Base-by-base conservation (phyloP, 192 early-diverging fungal genomes). In the Neocallimastix lanati region DNA sequence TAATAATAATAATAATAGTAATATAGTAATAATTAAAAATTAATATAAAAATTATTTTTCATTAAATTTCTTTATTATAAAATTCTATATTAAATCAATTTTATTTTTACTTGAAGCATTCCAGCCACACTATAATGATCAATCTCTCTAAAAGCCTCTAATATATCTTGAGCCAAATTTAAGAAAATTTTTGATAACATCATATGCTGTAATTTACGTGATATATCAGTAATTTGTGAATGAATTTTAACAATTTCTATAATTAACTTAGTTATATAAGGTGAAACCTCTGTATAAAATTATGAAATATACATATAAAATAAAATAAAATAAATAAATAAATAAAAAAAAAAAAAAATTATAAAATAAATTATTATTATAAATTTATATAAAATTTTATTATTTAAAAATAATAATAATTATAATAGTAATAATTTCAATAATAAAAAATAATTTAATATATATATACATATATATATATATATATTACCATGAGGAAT, bases 81-180 rank as follows among this genome's bases (percentile, higher is more conserved):
- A n/a, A n/a, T n/a, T n/a, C n/a, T n/a, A n/a, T n/a, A n/a, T n/a
- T n/a, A n/a, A n/a, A n/a, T n/a, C n/a, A n/a, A n/a, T n/a, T n/a
- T n/a, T n/a, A n/a, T n/a, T n/a, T n/a, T 50, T 83, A 90, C 90
- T 87, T 96, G 97, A 76, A 98, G 83, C 92, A 95, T 94, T 13
- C 97, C 97, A 33, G 92, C 93, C 80, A 90, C 92, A 80, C 94
- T 94, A 83, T 96, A 99, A 77, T 87, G 81, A 79, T 96, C 95
- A 13, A 97, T 88, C 76, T 88, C 82, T 33, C 93, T 89, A 78
- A 95, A 94, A 79, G 88, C 86, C 76, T 91, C 88, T 27, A 98
- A 86, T 81, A 97, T 86, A 80, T 96, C 93, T 78, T 92, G 90
- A 11, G 91, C 91, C 84, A 99, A 88, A 76, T 85, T 86, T 28